Base-by-base conservation (phyloP, 1,284 basidiomycete species). In the Sanghuangporus baumii region DNA sequence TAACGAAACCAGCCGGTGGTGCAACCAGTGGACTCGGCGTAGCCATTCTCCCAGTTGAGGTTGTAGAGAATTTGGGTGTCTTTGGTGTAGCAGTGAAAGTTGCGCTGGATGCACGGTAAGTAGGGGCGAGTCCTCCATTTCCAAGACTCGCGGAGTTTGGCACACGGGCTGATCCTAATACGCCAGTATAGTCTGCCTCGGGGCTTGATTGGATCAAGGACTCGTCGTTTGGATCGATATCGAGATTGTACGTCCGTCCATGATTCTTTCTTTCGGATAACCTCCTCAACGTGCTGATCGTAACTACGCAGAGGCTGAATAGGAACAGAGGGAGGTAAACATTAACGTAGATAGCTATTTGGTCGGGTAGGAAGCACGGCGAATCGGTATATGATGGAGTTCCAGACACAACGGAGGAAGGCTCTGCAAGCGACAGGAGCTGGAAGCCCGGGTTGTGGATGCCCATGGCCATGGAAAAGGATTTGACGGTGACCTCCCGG, bases 381-480 rank as follows among this genome's bases (percentile, higher is more conserved):
- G 73, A 71, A 68, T 88, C 85, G 47, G 78, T 78, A 66, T 55
- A 55, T 59, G 50, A 63, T 55, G 23, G 65, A 62, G 14, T 67
- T 61, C 55, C 48, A 59, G 60, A 66, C 65, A n/a, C 66, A 66
- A 26, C 52, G 43, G 61, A 51, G 0, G 69, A 43, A 50, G 83
- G 80, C 38, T 85, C 79, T 14, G 79, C 75, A 5, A 96, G 78
- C 0, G 91, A 89, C 54, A 97, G 79, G 12, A 97, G 80, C 66
- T 95, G 92, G 71, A 96, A 93, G 26, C 93, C 94, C 1, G 94
- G 93, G 18, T 79, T 77, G 36, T 79, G 78, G 41, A 97, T 85
- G 40, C 88, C 88, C 75, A 87, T 85, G 2, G 86, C 87, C 72
- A 92, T 91, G 1, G 92, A 93, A 67, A 95, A 83, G 0, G 92